These are phyloP conservation scores for Flaveria ramosissima DNA, from an alignment of 129 eudicot species.

Conservation along the genomic window DNA sequence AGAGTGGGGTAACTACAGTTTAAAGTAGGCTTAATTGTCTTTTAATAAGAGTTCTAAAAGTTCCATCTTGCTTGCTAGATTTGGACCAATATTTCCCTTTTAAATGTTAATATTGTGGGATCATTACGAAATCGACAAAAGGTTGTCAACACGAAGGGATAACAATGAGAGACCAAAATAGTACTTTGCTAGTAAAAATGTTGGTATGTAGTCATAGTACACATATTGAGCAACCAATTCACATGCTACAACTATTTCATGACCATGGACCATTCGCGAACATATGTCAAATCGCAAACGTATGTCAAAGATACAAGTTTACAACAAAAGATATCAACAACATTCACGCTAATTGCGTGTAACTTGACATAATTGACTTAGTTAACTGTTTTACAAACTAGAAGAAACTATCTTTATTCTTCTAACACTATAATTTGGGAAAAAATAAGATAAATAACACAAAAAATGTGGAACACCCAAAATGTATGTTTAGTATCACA, in stretches of 20 bases:
- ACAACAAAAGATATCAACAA: not conserved
- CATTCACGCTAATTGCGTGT: not conserved
- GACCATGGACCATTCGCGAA: not conserved
- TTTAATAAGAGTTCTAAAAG: not conserved
- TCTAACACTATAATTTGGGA: not conserved
- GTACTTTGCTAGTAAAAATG: too few relatives aligned
- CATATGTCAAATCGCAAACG: not conserved
- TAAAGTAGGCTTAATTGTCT: conserved; percentile 30
- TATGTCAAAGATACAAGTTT: not conserved
- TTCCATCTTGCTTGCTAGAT: conserved; percentile 9
- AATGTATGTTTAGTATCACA: not conserved
- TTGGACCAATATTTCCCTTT: conserved; percentile 10
- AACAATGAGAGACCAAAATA: too few relatives aligned
- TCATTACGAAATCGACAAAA: not conserved
- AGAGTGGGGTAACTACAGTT: conserved; percentile 50
- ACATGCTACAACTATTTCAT: not conserved
- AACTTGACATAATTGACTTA: not conserved
- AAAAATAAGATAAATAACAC: not conserved
- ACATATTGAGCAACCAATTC: not conserved
- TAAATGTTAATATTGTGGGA: not conserved
- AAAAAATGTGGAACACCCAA: not conserved
- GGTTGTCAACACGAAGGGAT: too few relatives aligned
- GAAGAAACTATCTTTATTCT: not conserved
- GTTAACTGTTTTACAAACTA: not conserved
- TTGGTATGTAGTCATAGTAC: not conserved